Conservation (phyloP, 2,329 filamentous ascomycete genomes). For the Karstenula rhodostoma region DNA sequence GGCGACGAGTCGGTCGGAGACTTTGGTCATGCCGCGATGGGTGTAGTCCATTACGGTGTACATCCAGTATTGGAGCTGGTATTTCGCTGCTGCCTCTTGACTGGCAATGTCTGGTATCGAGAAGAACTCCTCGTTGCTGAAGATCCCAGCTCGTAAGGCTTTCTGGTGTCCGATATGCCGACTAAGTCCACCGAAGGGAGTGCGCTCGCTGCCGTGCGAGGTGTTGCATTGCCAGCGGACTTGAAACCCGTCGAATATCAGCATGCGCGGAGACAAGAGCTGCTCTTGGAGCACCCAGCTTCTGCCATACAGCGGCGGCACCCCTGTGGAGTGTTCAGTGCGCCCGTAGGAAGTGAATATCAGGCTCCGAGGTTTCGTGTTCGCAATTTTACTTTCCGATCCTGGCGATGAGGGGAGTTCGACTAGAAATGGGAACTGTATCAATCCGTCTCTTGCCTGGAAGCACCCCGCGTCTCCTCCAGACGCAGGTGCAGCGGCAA, state of each 20-base stretch:
- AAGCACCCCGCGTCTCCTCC: constrained; percentile 32
- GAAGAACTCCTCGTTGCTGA: constrained; percentile 24
- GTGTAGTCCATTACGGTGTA: constrained; percentile 31
- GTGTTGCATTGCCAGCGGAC: constrained; percentile 33
- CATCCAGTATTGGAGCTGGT: constrained; percentile 26
- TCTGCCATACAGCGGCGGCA: constrained; percentile 29
- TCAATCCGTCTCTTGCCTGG: constrained; percentile 28
- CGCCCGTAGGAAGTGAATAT: constrained; percentile 25
- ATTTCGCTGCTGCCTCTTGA: constrained; percentile 8
- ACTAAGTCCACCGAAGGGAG: constrained; percentile 22
- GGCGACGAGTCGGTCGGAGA: constrained; percentile 28
- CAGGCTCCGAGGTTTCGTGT: constrained; percentile 8
- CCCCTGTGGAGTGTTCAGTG: constrained; percentile 10
- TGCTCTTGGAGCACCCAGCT: constrained; percentile 39
- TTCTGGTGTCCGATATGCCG: constrained; percentile 25
- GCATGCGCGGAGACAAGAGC: constrained; percentile 27
- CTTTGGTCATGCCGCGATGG: constrained; percentile 30
- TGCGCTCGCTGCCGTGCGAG: constrained; percentile 27
- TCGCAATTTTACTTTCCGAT: neutral
- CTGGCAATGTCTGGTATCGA: constrained; percentile 5
- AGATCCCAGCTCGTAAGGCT: constrained; percentile 22
- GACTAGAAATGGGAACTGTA: constrained; percentile 28
- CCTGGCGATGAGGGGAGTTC: constrained; percentile 11
- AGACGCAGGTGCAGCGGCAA: constrained; percentile 32
- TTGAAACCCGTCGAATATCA: constrained; percentile 29